Evolutionary conservation across 179 eudicot species (phyloP), one percentile per base, ranked within the genome.

Genomic region (Corrigiola litoralis): DNA sequence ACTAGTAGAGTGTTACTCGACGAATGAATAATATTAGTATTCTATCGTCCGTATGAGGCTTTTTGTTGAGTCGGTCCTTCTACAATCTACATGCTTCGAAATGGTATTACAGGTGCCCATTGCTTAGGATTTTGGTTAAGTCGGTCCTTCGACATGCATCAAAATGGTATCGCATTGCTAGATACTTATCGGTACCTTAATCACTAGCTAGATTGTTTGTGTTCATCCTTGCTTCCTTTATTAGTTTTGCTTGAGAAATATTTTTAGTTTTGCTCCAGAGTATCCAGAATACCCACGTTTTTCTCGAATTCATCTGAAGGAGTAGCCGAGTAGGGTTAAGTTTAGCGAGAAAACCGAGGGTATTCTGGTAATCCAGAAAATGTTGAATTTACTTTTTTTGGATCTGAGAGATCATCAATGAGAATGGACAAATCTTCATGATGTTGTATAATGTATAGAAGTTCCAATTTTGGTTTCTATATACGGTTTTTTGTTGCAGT

Each of bases 281-380:
- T 53, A 32, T 58, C 63, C 84, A 86, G 74, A 84, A 85, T 79
- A 88, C 92, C 91, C 87, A 63, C 85, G 89, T 72, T 88, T 88
- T 87, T 83, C 81, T 77, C 74, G 59, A 60, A 67, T 60, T 63
- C 46, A 23, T 44, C 21, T 42, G 18, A 25, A 16, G 37, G 48
- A 58, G n/a, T n/a, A n/a, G n/a, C n/a, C 5, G 14, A 40, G 1
- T 40, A 59, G 64, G 64, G 50, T 40, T 25, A 40, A 67, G 36
- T 57, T 66, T 48, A 56, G 68, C 73, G 87, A 82, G 85, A 63
- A 87, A 87, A 85, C 75, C 82, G 86, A 80, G 86, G 88, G 86
- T 87, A 85, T 87, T 85, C 74, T 85, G 95, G 95, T 77, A 63
- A 28, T 42, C n/a, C 11, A 53, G 24, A n/a, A 21, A 13, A 12